A percentile compares a stretch with the other conserved stretches of the same genome.
Evolutionary conservation across 1,139 yeast genomes (phyloP).

Genomic region (Zygotorulaspora mrakii): DNA sequence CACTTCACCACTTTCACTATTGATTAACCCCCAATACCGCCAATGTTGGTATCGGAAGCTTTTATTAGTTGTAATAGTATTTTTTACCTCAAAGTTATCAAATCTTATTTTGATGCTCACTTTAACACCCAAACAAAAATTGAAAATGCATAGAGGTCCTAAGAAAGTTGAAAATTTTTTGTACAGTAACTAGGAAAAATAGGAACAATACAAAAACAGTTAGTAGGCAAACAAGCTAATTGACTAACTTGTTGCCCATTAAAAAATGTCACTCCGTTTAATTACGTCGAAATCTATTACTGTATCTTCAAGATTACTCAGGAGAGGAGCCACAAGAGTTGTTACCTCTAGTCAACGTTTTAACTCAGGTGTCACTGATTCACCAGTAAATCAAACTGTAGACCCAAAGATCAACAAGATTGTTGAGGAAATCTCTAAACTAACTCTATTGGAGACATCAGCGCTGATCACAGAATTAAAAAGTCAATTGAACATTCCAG

Average conservation of each 20-base stretch:
- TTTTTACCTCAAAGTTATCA: conserved; percentile 1
- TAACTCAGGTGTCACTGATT: conserved; percentile 48
- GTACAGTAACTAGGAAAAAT: neutral
- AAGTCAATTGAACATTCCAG: conserved; percentile 84
- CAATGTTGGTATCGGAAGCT: too few relatives aligned
- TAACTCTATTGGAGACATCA: conserved; percentile 88
- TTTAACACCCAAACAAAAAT: conserved; percentile 4
- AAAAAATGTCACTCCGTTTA: conserved; percentile 23
- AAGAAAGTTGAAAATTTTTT: conserved; percentile 2
- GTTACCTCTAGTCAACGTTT: conserved; percentile 38
- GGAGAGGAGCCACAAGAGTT: conserved; percentile 14
- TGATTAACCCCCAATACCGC: too few relatives aligned
- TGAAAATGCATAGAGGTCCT: neutral
- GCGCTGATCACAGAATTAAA: conserved; percentile 79
- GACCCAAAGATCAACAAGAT: conserved; percentile 27
- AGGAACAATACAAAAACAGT: neutral
- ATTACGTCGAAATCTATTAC: conserved; percentile 28
- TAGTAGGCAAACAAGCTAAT: neutral
- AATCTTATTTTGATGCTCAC: neutral
- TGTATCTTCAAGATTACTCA: conserved; percentile 20
- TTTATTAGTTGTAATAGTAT: too few relatives aligned
- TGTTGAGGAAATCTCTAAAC: conserved; percentile 81
- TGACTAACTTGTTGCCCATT: conserved; percentile 1
- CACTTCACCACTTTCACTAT: neutral
- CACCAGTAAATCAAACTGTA: conserved; percentile 21